Evolutionary conservation across 1,284 basidiomycete species (phyloP).

Genomic region (Boletellus dicymbophilus): DNA sequence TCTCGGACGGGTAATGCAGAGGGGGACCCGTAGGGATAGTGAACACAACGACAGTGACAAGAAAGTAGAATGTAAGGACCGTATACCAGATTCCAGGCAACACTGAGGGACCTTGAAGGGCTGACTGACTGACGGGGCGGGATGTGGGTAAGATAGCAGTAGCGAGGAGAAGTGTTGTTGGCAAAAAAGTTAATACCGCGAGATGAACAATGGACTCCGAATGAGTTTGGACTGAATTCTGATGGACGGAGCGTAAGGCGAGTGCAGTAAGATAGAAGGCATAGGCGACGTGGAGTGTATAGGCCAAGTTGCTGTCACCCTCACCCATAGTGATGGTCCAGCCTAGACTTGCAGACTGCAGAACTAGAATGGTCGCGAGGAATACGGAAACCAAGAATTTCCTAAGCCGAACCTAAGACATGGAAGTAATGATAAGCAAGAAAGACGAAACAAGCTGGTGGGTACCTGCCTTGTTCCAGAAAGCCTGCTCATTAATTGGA

Average conservation of each 20-base stretch:
- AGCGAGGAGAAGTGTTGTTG: slow-evolving; percentile 49
- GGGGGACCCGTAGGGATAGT: slow-evolving; percentile 73
- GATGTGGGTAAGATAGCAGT: slow-evolving; percentile 57
- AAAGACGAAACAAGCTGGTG: not conserved
- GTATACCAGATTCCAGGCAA: slow-evolving; percentile 20
- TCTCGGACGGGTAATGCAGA: slow-evolving; percentile 68
- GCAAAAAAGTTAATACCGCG: slow-evolving; percentile 55
- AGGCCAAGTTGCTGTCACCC: slow-evolving; percentile 37
- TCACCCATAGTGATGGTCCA: slow-evolving; percentile 47
- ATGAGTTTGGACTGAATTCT: slow-evolving; percentile 52
- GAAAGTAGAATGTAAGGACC: slow-evolving; percentile 32
- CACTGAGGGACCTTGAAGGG: slow-evolving; percentile 8
- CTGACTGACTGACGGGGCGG: slow-evolving; percentile 12
- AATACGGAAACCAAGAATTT: slow-evolving; percentile 54
- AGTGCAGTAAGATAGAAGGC: slow-evolving; percentile 64
- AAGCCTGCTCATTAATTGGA: slow-evolving; percentile 68
- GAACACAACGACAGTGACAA: slow-evolving; percentile 43
- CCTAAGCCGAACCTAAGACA: slow-evolving; percentile 50
- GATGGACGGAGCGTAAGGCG: slow-evolving; percentile 52
- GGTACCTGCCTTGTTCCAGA: slow-evolving; percentile 68
- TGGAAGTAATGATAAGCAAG: slow-evolving; percentile 5
- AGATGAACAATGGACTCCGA: slow-evolving; percentile 69
- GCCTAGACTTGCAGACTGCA: slow-evolving; percentile 56
- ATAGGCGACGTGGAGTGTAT: slow-evolving; percentile 54
- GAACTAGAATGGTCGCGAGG: slow-evolving; percentile 44